Percentiles rank a stretch among this genome's conserved stretches.
These are phyloP conservation scores for Monosporascus cannonballus DNA, from an alignment of 2,329 filamentous ascomycete genomes.

Conservation along the genomic window DNA sequence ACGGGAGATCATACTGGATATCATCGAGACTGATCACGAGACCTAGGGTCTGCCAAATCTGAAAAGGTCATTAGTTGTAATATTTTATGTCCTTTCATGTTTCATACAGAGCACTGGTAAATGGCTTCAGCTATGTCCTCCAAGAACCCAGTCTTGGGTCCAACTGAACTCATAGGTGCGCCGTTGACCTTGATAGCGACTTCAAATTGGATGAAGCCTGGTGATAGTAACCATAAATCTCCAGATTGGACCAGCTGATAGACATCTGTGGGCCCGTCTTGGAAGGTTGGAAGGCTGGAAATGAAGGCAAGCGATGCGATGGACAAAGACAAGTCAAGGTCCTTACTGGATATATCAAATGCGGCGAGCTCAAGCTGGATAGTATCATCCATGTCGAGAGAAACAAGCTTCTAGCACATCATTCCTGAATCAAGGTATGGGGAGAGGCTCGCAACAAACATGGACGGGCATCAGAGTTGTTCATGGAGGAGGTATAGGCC, in stretches of 20 bases:
- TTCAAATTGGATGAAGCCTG: slow-evolving; percentile 21
- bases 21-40: slow-evolving; percentile 16
- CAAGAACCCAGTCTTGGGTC: slow-evolving; percentile 11
- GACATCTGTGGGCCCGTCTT: slow-evolving; percentile 9
- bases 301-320: slow-evolving; percentile 18
- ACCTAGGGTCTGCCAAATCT: slow-evolving; percentile 24
- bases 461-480: neutral
- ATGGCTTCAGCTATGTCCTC: slow-evolving; percentile 18
- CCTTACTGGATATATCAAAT: slow-evolving; percentile 14
- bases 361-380: slow-evolving; percentile 17
- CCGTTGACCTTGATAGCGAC: slow-evolving; percentile 11
- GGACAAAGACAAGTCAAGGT: slow-evolving; percentile 11
- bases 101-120: slow-evolving; percentile 18
- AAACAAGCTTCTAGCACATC: neutral
- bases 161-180: slow-evolving; percentile 1
- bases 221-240: slow-evolving; percentile 20
- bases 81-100: neutral
- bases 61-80: slow-evolving; percentile 5
- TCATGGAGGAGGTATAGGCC: too few species aligned
- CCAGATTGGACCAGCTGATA: slow-evolving; percentile 16
- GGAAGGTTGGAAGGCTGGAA: slow-evolving; percentile 9
- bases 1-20: slow-evolving; percentile 14
- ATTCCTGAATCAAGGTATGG: neutral
- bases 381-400: slow-evolving; percentile 13
- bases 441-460: neutral